Base-by-base conservation (phyloP, 2,329 filamentous ascomycete species). In the Endocalyx cinctus region DNA sequence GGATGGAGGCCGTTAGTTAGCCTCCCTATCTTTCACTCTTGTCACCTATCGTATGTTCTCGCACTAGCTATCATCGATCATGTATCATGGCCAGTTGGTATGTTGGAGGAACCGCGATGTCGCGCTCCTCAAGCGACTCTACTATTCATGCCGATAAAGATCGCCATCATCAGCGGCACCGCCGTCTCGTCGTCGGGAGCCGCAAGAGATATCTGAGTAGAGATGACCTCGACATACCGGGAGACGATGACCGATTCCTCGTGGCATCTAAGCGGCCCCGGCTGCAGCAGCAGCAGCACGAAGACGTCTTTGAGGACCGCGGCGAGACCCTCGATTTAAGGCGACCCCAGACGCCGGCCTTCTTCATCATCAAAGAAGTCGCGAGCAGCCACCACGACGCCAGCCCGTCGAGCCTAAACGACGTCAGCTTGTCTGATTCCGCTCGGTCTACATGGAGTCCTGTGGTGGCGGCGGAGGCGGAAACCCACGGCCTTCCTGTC, bases 181-280 rank as follows among this genome's bases (percentile, higher is more conserved):
- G n/a, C n/a, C n/a, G n/a, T n/a, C n/a, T n/a, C n/a, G n/a, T n/a
- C n/a, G n/a, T 55, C 38, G 49, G 52, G 17, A 56, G 51, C 37
- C 63, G 57, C 38, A 67, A 67, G 50, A 60, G 63, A 30, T 57
- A 60, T 18, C 54, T 60, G 35, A 60, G 56, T 30, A 50, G 53
- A 31, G 56, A 60, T 26, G 51, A 54, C 33, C 47, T 55, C 38
- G 53, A 48, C 25, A 38, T 51, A 14, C 39, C 36, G 32, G 46
- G 52, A 20, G 41, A 58, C 45, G 42, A 46, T 59, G 58, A 56
- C 52, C 50, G 64, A 55, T 51, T 62, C 55, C 63, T n/a, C n/a
- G n/a, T n/a, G n/a, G n/a, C n/a, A n/a, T n/a, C n/a, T n/a, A n/a
- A n/a, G n/a, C n/a, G n/a, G n/a, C n/a, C n/a, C n/a, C n/a, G n/a